A percentile compares a stretch with the other conserved stretches of the same genome.
Conservation (phyloP, 495 filamentous ascomycete genomes). For the Aspergillus haitiensis region DNA sequence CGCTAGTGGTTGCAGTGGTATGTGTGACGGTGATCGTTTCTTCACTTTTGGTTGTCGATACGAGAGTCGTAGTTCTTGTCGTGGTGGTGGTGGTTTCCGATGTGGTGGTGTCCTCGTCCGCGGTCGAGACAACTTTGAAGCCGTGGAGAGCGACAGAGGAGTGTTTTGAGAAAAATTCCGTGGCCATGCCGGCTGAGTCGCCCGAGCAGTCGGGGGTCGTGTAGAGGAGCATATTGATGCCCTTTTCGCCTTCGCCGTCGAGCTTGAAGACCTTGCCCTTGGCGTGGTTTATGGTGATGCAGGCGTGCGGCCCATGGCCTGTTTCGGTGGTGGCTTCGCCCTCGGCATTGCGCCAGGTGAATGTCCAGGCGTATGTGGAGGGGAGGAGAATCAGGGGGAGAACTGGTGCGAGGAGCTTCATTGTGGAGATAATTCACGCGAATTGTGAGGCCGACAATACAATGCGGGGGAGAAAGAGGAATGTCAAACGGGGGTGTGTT, state of each 20-base stretch:
- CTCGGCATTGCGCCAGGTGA: conserved; percentile 25
- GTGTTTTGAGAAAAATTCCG: conserved; percentile 20
- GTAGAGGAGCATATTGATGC: conserved; percentile 31
- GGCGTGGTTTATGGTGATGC: conserved; percentile 24
- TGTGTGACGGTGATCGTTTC: not conserved
- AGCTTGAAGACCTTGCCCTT: conserved; percentile 24
- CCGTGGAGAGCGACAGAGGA: conserved; percentile 18
- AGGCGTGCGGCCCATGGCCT: conserved; percentile 23
- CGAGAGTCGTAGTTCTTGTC: not conserved
- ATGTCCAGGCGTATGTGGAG: conserved; percentile 22
- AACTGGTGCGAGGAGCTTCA: conserved; percentile 23
- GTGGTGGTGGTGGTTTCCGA: not conserved
- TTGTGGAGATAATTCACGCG: not conserved
- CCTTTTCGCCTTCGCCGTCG: conserved; percentile 20
- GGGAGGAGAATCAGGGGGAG: conserved; percentile 15
- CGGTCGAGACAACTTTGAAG: conserved; percentile 23
- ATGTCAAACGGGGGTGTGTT: no score
- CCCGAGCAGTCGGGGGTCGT: conserved; percentile 22
- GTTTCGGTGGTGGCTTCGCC: conserved; percentile 13
- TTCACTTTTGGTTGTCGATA: no score
- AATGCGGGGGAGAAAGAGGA: no score
- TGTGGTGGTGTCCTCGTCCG: not conserved
- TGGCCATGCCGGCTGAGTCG: conserved; percentile 20
- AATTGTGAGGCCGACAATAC: no score
- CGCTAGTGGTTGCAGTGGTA: not conserved